Base-by-base conservation (phyloP, 768 basidiomycete genomes). In the Holtermannia corniformis region DNA sequence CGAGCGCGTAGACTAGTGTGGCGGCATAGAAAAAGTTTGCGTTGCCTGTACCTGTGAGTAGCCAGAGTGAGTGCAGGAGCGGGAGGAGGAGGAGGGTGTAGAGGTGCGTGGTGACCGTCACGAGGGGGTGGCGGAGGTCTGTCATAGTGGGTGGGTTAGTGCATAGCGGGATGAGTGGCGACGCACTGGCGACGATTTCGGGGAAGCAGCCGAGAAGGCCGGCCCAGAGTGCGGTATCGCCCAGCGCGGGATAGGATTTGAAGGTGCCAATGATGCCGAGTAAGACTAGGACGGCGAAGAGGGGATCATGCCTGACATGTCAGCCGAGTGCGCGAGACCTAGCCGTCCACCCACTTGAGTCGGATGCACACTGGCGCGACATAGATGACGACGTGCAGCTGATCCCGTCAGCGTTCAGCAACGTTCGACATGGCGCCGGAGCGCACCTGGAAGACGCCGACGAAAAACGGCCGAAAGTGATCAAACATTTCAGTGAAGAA, bases 401-500 rank as follows among this genome's bases (percentile, higher is more conserved):
- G 57, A 3, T 44, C 40, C 28, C 20, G 21, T 44, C 44, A 57
- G 51, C 7, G 23, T 16, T 25, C 16, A 43, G 11, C 20, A 48
- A 14, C n/a, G 28, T 27, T 37, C 49, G 51, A 25, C 28, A 10
- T 0, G 26, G 49, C 16, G 28, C 4, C 19, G 2, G 16, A 14
- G 70, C 84, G 44, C 61, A 91, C 91, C 16, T 85, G 86, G 72
- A 96, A 97, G 16, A 86, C 87, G 78, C 91, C 85, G 26, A 96
- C 76, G 78, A 95, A 99, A 75, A 96, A 96, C 3, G 84, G 81
- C 25, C 95, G 77, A 77, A 96, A 99, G 68, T 97, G 86, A 67
- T 96, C 93, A 58, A 99, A 99, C 87, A 96, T 96, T 70, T 97
- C 93, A 11, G 90, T 96, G 75, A 97, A 96, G 76, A 97, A 97